Percentiles rank a stretch among this genome's conserved stretches.
phyloP scores from a whole-genome alignment of 805 yeast species.

The Nakazawaea sp. region DNA sequence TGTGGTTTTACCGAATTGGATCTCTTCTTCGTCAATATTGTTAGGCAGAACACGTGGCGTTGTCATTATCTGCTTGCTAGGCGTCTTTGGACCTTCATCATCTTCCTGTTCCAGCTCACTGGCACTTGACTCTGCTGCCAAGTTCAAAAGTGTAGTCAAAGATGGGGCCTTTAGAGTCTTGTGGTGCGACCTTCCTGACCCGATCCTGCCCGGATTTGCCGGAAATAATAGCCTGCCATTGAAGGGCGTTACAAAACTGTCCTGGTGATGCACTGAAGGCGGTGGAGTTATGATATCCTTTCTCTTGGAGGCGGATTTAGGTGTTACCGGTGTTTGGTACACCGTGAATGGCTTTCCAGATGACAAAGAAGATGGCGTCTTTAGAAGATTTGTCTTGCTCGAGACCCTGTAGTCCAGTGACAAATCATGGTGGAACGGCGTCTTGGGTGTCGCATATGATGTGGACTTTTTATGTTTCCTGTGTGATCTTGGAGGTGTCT shows the following conservation, averaged over 20 bases:
- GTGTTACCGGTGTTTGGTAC: constrained; percentile 10
- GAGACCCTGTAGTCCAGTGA: constrained; percentile 4
- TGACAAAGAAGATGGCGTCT: constrained; percentile 2
- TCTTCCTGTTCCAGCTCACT: constrained; percentile 4
- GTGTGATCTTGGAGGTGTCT: constrained; percentile 11
- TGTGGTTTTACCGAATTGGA: background rate
- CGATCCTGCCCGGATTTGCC: constrained; percentile 8
- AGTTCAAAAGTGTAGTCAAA: constrained; percentile 6
- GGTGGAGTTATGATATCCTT: constrained; percentile 6
- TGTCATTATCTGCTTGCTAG: constrained; percentile 1
- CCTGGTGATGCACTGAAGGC: background rate
- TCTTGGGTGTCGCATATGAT: constrained; percentile 9
- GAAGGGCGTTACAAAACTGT: constrained; percentile 1
- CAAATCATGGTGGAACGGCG: constrained; percentile 9
- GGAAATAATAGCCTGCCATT: constrained; percentile 9
- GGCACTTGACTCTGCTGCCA: constrained; percentile 4
- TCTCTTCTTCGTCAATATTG: background rate
- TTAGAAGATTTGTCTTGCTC: constrained; percentile 5
- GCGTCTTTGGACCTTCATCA: constrained; percentile 4
- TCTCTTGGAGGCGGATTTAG: constrained; percentile 4
- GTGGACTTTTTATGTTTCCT: constrained; percentile 4
- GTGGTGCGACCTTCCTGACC: constrained; percentile 10
- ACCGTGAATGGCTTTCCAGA: constrained; percentile 6
- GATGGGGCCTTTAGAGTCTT: constrained; percentile 8
- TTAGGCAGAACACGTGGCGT: background rate